Base-by-base conservation (phyloP, 2,329 filamentous ascomycete species). In the Cladophialophora exuberans region DNA sequence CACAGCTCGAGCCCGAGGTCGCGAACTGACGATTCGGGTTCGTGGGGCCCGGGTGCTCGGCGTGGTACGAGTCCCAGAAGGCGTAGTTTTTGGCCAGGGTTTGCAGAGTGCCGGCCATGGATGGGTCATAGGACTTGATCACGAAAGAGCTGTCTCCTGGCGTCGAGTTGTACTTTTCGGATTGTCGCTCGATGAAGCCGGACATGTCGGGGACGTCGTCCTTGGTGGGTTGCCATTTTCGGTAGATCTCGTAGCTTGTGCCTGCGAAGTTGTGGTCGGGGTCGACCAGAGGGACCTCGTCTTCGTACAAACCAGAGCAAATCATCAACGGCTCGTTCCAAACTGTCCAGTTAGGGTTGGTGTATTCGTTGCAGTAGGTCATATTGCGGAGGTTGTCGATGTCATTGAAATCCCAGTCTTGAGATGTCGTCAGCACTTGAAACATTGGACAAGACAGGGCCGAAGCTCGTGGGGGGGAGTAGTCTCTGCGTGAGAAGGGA, bases 261-360 rank as follows among this genome's bases (percentile, higher is more conserved):
- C 56, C 56, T 10, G 56, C 56, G 13, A 59, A 59, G 43, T 59
- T 59, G 48, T 59, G 56, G 36, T 59, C 56, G 2, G 56, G 56
- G 38, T 59, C 56, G 7, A 18, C 43, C 22, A 59, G 52, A 10
- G 56, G 56, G 0, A 59, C 56, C 31, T 59, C 56, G 9, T 31
- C 51, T 44, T 59, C 56, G 41, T 56, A 59, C 6, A 45, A 49
- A 13, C 42, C 31, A 7, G 52, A 48, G 31, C 56, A 59, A 33
- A 59, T 56, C 56, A 59, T 31, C 41, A 59, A 17, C 9, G 56
- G 56, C 43, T 59, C 56, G 22, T 50, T 36, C 30, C 53, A 59
- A n/a, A 59, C 45, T 4, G 56, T 59, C 56, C 56, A 59, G 44
- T 59, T 59, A 25, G 56, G 56, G 43, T 59, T 59, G 42, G 56